Percentiles rank a stretch among this genome's conserved stretches.
Conservation (phyloP, 192 early-diverging fungal species). For the Lunasporangiospora selenospora region DNA sequence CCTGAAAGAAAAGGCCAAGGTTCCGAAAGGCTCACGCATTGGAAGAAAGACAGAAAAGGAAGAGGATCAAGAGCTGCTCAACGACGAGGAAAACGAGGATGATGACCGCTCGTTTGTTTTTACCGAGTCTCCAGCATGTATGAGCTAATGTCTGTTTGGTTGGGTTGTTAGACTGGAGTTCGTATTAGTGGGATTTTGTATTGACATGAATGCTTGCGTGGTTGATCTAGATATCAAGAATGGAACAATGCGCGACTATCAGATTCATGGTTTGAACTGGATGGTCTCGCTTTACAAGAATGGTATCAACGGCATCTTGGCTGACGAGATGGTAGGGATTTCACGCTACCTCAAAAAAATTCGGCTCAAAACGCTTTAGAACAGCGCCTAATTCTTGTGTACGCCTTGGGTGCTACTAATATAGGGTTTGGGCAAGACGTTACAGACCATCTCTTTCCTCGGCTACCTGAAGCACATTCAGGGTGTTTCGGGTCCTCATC, state of each 20-base stretch:
- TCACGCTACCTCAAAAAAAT: conserved; percentile 1
- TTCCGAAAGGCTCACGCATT: conserved; percentile 68
- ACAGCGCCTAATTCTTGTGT: conserved; percentile 1
- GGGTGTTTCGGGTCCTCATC: conserved; percentile 81
- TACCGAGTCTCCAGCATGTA: conserved; percentile 90
- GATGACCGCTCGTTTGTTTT: conserved; percentile 71
- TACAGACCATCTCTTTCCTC: conserved; percentile 96
- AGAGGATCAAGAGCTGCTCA: conserved; percentile 93
- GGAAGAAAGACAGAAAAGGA: conserved; percentile 97
- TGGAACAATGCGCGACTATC: conserved; percentile 96
- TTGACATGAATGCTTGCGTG: neutral
- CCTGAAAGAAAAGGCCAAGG: conserved; percentile 43
- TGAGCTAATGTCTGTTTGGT: conserved; percentile 5
- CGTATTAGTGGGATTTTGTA: neutral
- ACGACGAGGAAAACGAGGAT: conserved; percentile 72
- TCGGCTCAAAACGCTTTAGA: no score
- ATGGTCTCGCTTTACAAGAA: conserved; percentile 96
- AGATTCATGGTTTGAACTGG: conserved; percentile 98
- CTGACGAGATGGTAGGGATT: conserved; percentile 93
- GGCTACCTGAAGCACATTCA: conserved; percentile 92
- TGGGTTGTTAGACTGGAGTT: neutral
- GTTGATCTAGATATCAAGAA: conserved; percentile 75
- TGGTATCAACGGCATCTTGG: conserved; percentile 98
- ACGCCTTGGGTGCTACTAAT: neutral
- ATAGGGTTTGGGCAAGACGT: conserved; percentile 93